Base-by-base conservation (phyloP, 1,139 yeast genomes). In the Candida anutae region DNA sequence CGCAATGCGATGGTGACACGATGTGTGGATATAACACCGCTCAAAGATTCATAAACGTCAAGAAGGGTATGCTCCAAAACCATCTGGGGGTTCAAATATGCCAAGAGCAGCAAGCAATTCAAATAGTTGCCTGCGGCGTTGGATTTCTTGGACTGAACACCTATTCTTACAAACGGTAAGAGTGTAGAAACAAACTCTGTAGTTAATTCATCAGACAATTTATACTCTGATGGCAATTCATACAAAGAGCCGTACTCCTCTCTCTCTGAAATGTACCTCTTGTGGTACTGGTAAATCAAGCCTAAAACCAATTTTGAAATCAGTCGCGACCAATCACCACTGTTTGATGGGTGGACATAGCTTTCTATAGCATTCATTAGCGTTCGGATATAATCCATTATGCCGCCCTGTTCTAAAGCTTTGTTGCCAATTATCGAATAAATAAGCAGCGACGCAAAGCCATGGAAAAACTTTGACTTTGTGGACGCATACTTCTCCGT, bases 291-390 rank as follows among this genome's bases (percentile, higher is more conserved):
- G 31, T 68, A 62, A 3, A 74, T 58, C 31, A 77, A 56, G 28
- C 73, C 68, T 37, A 72, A 68, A 9, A 82, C 58, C 19, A 82
- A 64, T 35, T 74, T 74, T 1, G 93, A 68, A 23, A 90, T 72
- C 5, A 81, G 64, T 24, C 71, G 56, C 1, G 94, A 73, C 97
- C 98, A 88, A 14, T 70, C 69, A 0, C 96, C 97, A 13, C 68
- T 55, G 48, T 88, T 88, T 1, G 97, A 87, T 4, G 98, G 98
- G 53, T 90, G 96, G 9, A 78, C 78, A 53, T 79, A 84, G 21
- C 95, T 83, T 38, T 75, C 80, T n/a, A 87, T 62, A 0, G 94
- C 77, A 36, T 77, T 77, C 16, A 80, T 46, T 23, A 83, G 55
- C 0, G 74, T 65, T 22, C 63, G 62, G 11, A 90, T 44, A 23